A percentile compares a stretch with the other conserved stretches of the same genome.
phyloP scores from a whole-genome alignment of 805 yeast genomes.

The Candida sonorensis region DNA sequence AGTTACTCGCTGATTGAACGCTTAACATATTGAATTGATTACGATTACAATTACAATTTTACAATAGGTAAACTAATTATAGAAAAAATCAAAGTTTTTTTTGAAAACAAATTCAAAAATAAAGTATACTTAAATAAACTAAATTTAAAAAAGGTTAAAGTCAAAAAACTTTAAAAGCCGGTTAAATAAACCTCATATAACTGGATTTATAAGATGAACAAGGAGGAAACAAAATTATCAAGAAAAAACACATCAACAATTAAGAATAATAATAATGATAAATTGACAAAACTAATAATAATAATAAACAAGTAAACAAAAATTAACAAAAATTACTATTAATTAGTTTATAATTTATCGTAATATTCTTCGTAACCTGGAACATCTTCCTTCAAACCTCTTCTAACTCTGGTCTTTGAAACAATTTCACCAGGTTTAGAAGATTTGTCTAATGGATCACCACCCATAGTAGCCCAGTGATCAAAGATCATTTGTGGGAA shows the following conservation, averaged over 20 bases:
- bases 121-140: background rate
- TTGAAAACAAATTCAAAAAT: background rate
- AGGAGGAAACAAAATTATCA: background rate
- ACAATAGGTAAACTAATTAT: too few relatives aligned
- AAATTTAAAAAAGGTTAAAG: too few relatives aligned
- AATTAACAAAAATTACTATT: background rate
- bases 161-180: too few relatives aligned
- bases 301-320: conserved; percentile 2
- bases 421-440: conserved; percentile 58
- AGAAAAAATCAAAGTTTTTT: background rate
- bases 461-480: conserved; percentile 90
- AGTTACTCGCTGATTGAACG: too few relatives aligned
- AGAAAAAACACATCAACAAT: background rate
- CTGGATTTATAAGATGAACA: too few relatives aligned
- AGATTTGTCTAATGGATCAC: conserved; percentile 89
- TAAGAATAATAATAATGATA: too few relatives aligned
- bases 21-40: too few relatives aligned
- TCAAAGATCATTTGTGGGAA: conserved; percentile 99
- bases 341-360: conserved; percentile 66
- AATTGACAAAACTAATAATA: conserved; percentile 7
- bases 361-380: conserved; percentile 99
- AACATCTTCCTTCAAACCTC: conserved; percentile 93
- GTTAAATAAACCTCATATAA: too few relatives aligned
- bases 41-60: too few relatives aligned
- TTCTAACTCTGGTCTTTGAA: conserved; percentile 75